These are phyloP conservation scores for Apodospora peruviana DNA, from an alignment of 495 filamentous ascomycete genomes.

Conservation along the genomic window DNA sequence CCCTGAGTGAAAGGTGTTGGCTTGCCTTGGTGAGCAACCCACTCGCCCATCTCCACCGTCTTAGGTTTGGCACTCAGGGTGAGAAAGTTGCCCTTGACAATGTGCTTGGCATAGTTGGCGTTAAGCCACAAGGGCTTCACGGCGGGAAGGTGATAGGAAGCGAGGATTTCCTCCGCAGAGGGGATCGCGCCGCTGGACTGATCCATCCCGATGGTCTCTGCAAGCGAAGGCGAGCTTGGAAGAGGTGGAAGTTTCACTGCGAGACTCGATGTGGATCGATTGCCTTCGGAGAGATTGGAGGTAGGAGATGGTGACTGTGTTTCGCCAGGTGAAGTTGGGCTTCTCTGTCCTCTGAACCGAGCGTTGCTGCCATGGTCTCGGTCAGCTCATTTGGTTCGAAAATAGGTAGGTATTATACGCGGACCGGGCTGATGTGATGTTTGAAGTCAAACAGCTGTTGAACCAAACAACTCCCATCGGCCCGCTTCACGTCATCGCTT, in stretches of 20 bases:
- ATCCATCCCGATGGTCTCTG: conserved; percentile 33
- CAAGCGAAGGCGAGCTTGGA: conserved; percentile 25
- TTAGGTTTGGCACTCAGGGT: conserved; percentile 88
- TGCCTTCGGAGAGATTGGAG: not conserved
- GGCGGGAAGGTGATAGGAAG: conserved; percentile 46
- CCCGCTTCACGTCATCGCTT: not conserved
- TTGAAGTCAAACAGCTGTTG: not conserved
- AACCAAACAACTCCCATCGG: not conserved
- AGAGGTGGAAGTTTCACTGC: conserved; percentile 26
- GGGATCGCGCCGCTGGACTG: conserved; percentile 22
- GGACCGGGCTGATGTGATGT: too few relatives aligned
- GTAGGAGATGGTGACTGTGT: conserved; percentile 5
- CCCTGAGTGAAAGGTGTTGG: conserved; percentile 1
- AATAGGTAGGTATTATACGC: not conserved
- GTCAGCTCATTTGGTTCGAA: not conserved
- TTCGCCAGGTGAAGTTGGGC: conserved; percentile 23
- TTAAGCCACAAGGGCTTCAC: conserved; percentile 41
- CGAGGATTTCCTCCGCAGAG: conserved; percentile 43
- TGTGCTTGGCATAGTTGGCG: conserved; percentile 74
- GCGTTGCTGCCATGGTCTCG: conserved; percentile 18
- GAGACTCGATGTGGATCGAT: conserved; percentile 9
- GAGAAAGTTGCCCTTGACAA: conserved; percentile 94
- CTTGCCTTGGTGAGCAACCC: conserved; percentile 91
- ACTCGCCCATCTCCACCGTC: conserved; percentile 86
- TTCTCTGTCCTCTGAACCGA: conserved; percentile 28